Conservation (phyloP, 2,329 filamentous ascomycete genomes). For the Sclerotinia spermophila region DNA sequence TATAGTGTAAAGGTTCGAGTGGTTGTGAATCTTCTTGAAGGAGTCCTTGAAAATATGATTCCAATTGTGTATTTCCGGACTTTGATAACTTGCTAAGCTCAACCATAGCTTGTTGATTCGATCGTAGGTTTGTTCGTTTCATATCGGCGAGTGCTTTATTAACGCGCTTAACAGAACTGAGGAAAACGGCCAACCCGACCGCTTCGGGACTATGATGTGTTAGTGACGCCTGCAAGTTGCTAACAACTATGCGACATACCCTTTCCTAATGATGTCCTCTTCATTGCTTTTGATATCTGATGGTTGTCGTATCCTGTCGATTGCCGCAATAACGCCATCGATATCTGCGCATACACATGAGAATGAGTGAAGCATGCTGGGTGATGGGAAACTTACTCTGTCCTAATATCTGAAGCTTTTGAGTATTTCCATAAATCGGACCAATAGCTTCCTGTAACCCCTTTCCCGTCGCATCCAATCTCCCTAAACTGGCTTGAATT, state of each 20-base stretch:
- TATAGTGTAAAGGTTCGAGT: constrained; percentile 85
- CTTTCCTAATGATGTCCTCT: constrained; percentile 83
- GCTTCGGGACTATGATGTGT: constrained; percentile 61
- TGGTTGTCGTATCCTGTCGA: constrained; percentile 85
- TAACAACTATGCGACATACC: constrained; percentile 40
- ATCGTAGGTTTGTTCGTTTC: constrained; percentile 82
- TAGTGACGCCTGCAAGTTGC: constrained; percentile 6
- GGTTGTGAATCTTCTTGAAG: constrained; percentile 74
- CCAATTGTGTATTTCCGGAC: constrained; percentile 76
- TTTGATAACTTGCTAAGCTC: constrained; percentile 76
- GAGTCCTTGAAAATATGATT: constrained; percentile 76
- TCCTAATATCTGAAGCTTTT: constrained; percentile 80
- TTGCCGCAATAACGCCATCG: constrained; percentile 78
- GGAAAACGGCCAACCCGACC: constrained; percentile 77
- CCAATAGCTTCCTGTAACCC: constrained; percentile 89
- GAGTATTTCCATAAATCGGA: constrained; percentile 89
- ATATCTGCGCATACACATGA: constrained; percentile 56
- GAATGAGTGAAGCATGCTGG: not conserved
- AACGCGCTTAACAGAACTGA: constrained; percentile 84
- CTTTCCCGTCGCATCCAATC: constrained; percentile 83
- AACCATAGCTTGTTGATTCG: constrained; percentile 83
- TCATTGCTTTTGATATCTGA: constrained; percentile 88
- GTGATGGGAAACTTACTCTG: constrained; percentile 53
- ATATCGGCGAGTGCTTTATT: constrained; percentile 81
- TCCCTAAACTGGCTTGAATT: constrained; percentile 81